These are phyloP conservation scores for Arxiozyma heterogenica DNA, from an alignment of 1,139 yeast species.

Conservation along the genomic window DNA sequence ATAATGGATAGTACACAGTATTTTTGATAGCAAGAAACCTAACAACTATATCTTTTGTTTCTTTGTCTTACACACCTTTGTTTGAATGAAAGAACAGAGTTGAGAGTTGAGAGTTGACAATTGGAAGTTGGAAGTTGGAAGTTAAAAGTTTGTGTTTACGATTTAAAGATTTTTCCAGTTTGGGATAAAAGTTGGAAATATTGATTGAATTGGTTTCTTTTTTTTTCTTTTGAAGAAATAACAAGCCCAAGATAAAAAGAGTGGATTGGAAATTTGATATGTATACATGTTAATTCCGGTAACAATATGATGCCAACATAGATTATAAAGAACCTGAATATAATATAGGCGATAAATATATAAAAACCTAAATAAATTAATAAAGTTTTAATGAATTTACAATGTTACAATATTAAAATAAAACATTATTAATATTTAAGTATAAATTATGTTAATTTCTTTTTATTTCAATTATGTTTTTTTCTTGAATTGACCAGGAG, in stretches of 20 bases:
- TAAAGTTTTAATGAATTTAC: neutral
- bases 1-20: neutral
- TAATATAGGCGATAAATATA: too few relatives aligned
- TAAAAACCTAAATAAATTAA: too few relatives aligned
- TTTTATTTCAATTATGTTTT: neutral
- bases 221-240: too few relatives aligned
- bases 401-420: too few relatives aligned
- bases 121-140: too few relatives aligned
- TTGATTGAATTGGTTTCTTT: neutral
- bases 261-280: neutral
- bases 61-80: neutral
- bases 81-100: neutral
- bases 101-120: neutral
- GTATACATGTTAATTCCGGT: neutral
- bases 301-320: neutral
- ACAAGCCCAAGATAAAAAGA: neutral
- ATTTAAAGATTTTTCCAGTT: neutral
- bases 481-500: conserved; percentile 79
- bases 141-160: neutral
- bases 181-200: neutral
- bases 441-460: too few relatives aligned
- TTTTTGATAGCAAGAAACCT: neutral
- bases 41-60: neutral
- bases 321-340: too few relatives aligned
- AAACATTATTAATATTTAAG: neutral